Evolutionary conservation across 139 green algal species (phyloP).

Genomic region (Chlorella sp.): DNA sequence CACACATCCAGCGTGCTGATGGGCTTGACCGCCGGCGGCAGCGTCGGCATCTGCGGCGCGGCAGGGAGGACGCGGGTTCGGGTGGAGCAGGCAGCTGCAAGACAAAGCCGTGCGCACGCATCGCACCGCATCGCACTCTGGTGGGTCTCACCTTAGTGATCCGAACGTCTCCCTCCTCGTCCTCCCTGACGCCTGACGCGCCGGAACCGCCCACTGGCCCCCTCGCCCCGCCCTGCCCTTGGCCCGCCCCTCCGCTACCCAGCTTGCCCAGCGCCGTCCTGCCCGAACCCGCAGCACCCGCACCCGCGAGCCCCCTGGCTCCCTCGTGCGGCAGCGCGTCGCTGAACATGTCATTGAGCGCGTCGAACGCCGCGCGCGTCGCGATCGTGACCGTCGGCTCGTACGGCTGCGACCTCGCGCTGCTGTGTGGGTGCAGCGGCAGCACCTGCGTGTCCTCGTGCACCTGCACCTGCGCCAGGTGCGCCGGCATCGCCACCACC

Average conservation of each 20-base stretch:
- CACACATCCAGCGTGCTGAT: conserved; percentile 30
- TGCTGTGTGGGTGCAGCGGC: background rate
- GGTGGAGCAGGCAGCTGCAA: background rate
- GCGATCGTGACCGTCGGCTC: conserved; percentile 63
- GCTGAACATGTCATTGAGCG: conserved; percentile 60
- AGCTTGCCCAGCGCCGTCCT: too few species aligned
- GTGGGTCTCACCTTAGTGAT: background rate
- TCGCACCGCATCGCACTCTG: background rate
- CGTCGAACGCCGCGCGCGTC: conserved; percentile 51
- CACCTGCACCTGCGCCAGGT: background rate
- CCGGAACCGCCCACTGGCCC: too few species aligned
- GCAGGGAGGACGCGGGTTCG: background rate
- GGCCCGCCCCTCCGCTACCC: too few species aligned
- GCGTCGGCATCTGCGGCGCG: background rate
- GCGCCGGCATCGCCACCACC: background rate
- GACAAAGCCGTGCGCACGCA: background rate
- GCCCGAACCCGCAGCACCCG: too few species aligned
- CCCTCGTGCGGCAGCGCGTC: background rate
- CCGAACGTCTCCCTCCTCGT: too few species aligned
- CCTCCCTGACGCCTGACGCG: too few species aligned
- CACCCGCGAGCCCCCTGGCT: background rate
- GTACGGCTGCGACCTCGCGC: background rate
- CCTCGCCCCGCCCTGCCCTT: background rate
- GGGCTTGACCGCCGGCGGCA: conserved; percentile 8
- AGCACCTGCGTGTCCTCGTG: background rate